Base-by-base conservation (phyloP, 148 eudicot genomes). In the Camellia sinensis region DNA sequence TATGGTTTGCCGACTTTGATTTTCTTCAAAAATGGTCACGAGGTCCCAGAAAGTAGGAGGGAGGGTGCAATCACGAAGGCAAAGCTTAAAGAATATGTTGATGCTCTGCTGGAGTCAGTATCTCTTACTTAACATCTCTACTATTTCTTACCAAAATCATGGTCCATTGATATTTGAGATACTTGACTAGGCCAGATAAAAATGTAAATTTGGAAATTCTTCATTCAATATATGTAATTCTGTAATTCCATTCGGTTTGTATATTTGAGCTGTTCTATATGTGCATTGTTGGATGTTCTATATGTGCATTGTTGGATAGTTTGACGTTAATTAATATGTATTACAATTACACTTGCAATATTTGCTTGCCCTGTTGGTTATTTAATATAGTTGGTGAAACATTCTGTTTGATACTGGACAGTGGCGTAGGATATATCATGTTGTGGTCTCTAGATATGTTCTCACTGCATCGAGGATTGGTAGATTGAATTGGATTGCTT, bases 51-150 rank as follows among this genome's bases (percentile, higher is more conserved):
- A 50, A 89, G 92, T 85, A 82, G 89, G 68, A 87, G 92, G 77
- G 90, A 89, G 83, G 92, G 90, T 77, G 90, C 90, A 7, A 87
- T 89, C 60, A 89, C 90, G 4, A 89, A 89, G 84, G 82, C 63
- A 56, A 87, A 87, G 80, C 87, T 89, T 45, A 86, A 87, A 65
- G 84, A 80, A 46, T 87, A 87, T 56, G 67, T 89, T n/a, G 90
- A 89, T 81, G 63, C 82, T 43, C 78, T 87, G 61, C 80, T 89
- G 74, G 81, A 87, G 67, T 82, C 90, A 1, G 75, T 86, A 72
- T 82, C 92, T 62, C 79, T 85, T 41, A 81, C 78, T 67, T 87
- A 77, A 63, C 64, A 73, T 56, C 18, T n/a, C 12, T 80, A 65
- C n/a, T 41, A 21, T 65, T 65, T 65, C 60, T 44, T 74, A 15